These are phyloP conservation scores for Fusarium fujikuroi DNA, from an alignment of 2,329 filamentous ascomycete genomes.

Conservation along the genomic window DNA sequence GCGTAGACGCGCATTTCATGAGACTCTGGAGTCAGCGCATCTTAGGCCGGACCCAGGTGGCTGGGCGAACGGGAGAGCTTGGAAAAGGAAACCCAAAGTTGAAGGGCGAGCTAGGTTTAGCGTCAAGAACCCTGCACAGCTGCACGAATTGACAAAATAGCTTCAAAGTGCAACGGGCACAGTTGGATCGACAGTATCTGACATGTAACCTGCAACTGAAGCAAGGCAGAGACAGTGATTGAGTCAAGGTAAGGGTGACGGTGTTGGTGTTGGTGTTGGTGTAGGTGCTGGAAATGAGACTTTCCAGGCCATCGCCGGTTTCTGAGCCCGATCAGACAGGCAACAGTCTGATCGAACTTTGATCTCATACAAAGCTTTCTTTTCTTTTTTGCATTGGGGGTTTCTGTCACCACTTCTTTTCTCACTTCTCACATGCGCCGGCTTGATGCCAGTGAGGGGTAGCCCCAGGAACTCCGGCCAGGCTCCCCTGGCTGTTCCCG, in stretches of 20 bases:
- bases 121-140: slow-evolving; percentile 32
- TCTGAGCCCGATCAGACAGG: slow-evolving; percentile 1
- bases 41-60: slow-evolving; percentile 34
- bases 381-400: not conserved
- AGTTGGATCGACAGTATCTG: slow-evolving; percentile 31
- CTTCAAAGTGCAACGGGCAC: slow-evolving; percentile 14
- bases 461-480: slow-evolving; percentile 43
- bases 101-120: slow-evolving; percentile 38
- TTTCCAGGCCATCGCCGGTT: not conserved
- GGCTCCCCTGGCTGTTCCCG: slow-evolving; percentile 42
- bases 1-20: slow-evolving; percentile 37
- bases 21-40: slow-evolving; percentile 41
- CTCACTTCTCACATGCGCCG: slow-evolving; percentile 40
- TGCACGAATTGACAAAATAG: slow-evolving; percentile 33
- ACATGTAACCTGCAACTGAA: slow-evolving; percentile 27
- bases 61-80: slow-evolving; percentile 39
- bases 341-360: not conserved
- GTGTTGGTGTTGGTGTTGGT: not conserved
- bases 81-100: slow-evolving; percentile 25
- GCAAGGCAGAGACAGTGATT: slow-evolving; percentile 28
- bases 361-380: slow-evolving; percentile 2
- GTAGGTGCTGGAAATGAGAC: slow-evolving; percentile 1
- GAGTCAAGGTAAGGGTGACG: slow-evolving; percentile 14
- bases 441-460: slow-evolving; percentile 41
- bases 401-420: slow-evolving; percentile 39